These are phyloP conservation scores for Erodium texanum DNA, from an alignment of 441 rosid species.

Conservation along the genomic window DNA sequence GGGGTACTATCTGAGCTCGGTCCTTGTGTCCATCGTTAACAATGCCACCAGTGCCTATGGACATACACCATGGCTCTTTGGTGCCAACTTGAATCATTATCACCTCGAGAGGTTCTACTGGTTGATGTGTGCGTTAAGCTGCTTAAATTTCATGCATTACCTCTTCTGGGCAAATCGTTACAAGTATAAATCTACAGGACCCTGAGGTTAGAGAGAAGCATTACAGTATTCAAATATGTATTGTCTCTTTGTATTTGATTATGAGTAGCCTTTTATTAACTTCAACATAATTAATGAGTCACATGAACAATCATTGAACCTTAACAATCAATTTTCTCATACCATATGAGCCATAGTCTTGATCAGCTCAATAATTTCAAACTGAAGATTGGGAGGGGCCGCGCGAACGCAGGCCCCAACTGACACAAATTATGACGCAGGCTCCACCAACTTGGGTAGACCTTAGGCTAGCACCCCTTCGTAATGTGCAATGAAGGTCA, in stretches of 20 bases:
- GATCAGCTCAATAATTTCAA: no score
- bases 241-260: neutral
- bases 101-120: constrained; percentile 72
- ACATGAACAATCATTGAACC: no score
- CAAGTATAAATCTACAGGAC: constrained; percentile 27
- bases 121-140: constrained; percentile 70
- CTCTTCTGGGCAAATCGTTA: constrained; percentile 71
- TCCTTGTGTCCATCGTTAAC: constrained; percentile 61
- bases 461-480: constrained; percentile 25
- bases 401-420: constrained; percentile 55
- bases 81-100: constrained; percentile 45
- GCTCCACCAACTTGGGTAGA: constrained; percentile 25
- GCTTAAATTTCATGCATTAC: constrained; percentile 55
- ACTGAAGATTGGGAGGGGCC: no score
- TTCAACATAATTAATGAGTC: no score
- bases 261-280: neutral
- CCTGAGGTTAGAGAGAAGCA: neutral
- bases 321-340: no score
- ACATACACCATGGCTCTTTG: constrained; percentile 54
- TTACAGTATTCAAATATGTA: neutral
- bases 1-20: constrained; percentile 80
- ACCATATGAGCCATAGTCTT: no score
- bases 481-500: constrained; percentile 1
- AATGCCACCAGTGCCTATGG: constrained; percentile 27
- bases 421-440: constrained; percentile 43